Base-by-base conservation (phyloP, 306 rosid genomes). In the Oemleria cerasiformis region DNA sequence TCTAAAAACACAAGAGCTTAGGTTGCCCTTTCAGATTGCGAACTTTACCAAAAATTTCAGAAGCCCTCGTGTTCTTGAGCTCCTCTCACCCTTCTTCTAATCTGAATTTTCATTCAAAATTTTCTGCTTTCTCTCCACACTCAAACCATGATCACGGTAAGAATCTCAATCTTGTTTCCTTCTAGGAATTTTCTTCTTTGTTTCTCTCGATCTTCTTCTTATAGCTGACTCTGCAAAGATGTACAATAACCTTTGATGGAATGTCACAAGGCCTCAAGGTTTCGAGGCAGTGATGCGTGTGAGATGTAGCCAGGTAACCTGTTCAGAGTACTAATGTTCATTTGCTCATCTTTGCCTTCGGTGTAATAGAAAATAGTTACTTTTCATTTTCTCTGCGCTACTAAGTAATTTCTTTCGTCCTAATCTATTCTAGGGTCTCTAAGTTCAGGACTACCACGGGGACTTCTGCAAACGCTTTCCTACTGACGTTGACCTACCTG, bases 201-300 rank as follows among this genome's bases (percentile, higher is more conserved):
- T n/a, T n/a, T n/a, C n/a, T n/a, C n/a, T n/a, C n/a, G n/a, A n/a
- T n/a, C n/a, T n/a, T n/a, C n/a, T n/a, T n/a, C n/a, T n/a, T n/a
- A n/a, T n/a, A n/a, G 82, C 97, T 64, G 98, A 94, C 83, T 63
- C 92, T 39, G 98, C 97, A 67, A 94, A 87, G 84, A 96, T 94
- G 73, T 94, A 86, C 86, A 94, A 94, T 74, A 97, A 94, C 84
- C 97, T 94, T 72, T 87, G 94, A 86, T 94, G 98, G 98, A 94
- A 88, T 73, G 74, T 94, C 69, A 84, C 90, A 63, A 88, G 97
- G 82, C 98, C 98, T 66, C 97, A 88, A 89, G 98, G 98, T 79
- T 91, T 87, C 75, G 98, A 94, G 83, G 97, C 98, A 77, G 97
- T 91, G 63, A 94, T 94, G 98, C 97, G 98, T 73, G 94, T 94